Conservation (phyloP, 805 yeast species). For the Spathaspora sp. region DNA sequence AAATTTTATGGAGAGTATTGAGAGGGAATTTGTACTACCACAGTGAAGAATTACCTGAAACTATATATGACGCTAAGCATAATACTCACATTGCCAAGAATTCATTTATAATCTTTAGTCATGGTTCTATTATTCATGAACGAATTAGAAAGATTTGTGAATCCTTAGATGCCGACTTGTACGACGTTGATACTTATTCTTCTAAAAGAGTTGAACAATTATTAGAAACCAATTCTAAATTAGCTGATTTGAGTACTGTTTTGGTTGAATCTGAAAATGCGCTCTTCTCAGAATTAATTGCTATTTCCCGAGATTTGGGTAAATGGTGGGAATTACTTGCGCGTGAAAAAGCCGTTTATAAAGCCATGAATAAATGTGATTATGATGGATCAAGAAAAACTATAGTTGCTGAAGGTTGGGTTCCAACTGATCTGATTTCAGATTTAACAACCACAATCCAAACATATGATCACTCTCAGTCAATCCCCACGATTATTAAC, state of each 20-base stretch:
- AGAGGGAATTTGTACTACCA: constrained; percentile 88
- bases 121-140: constrained; percentile 71
- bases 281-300: constrained; percentile 70
- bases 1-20: constrained; percentile 85
- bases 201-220: constrained; percentile 28
- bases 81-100: constrained; percentile 64
- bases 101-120: constrained; percentile 86
- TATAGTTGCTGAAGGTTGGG: constrained; percentile 94
- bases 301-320: constrained; percentile 70
- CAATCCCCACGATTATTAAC: constrained; percentile 47
- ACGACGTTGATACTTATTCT: constrained; percentile 48
- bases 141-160: constrained; percentile 83
- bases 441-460: constrained; percentile 64
- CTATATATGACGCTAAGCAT: constrained; percentile 59
- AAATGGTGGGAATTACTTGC: constrained; percentile 61
- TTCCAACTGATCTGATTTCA: constrained; percentile 74
- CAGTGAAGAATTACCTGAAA: constrained; percentile 67
- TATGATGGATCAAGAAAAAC: constrained; percentile 83
- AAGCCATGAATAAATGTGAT: constrained; percentile 73
- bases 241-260: constrained; percentile 33
- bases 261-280: constrained; percentile 49
- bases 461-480: constrained; percentile 53
- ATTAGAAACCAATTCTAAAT: constrained; percentile 20
- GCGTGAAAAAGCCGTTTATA: constrained; percentile 81
- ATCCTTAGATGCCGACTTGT: constrained; percentile 81